Base-by-base conservation (phyloP, 169 alveolate genomes). In the Eimeria zaria region DNA sequence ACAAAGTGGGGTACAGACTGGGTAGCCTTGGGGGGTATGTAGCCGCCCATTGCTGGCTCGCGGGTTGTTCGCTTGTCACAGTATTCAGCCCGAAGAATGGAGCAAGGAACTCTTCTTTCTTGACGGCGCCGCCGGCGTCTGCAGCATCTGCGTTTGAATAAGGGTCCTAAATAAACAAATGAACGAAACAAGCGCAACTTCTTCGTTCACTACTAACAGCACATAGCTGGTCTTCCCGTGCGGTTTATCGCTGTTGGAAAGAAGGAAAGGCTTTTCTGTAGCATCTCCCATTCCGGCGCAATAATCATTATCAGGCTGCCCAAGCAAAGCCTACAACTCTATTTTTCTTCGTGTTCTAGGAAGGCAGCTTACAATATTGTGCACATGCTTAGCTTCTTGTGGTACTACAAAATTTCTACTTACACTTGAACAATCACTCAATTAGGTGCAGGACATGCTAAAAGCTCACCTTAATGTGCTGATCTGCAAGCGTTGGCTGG, bases 1-100 rank as follows among this genome's bases (percentile, higher is more conserved):
- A n/a, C 36, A 69, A 33, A 69, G 27, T 36, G 11, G 9, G 81
- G 62, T n/a, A n/a, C 95, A 36, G 39, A 95, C 97, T 87, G 3
- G 97, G 97, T 55, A 95, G 80, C 73, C 76, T 81, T 39, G 97
- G 97, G 9, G 97, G 97, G 46, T 74, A 95, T 5, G 97, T 95
- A 4, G 97, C 95, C 6, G 96, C 96, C 96, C 95, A 74, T 71
- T 95, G 97, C 33, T 22, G 48, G 30, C 62, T 44, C 44, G n/a
- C 67, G n/a, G 81, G 71, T 16, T 18, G 11, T n/a, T n/a, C 85
- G 84, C 30, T 27, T n/a, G 95, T 11, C 18, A 46, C 85, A 33
- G 84, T 2, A 44, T 41, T 88, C 11, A 88, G 81, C 58, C 95
- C 95, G 46, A 88, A 88, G 87, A 91, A 60, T 12, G 96, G 91